Evolutionary conservation across 768 basidiomycete genomes (phyloP), one percentile per base, ranked within the genome.

Genomic region (Pulveroboletus sp.): DNA sequence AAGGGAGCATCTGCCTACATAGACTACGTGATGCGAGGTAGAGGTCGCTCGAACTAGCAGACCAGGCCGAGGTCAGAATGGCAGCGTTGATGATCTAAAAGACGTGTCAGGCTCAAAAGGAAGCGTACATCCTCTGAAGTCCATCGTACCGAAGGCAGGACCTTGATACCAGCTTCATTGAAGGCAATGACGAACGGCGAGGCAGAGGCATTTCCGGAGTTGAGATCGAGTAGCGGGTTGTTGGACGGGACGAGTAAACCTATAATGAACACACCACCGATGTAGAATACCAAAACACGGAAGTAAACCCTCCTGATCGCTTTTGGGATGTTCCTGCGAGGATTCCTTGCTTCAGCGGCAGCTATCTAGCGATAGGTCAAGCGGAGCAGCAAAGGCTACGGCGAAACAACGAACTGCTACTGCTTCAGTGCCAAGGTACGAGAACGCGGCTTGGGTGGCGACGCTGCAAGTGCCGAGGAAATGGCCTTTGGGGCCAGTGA

Each of bases 101-200:
- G 0, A 24, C 5, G 28, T 15, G 7, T 49, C 6, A 43, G 26
- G 33, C 21, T n/a, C 3, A 6, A 32, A 9, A n/a, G 4, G 7
- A 21, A 21, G 21, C 21, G 21, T 21, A 4, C 21, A 21, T 21
- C 21, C 1, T 10, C 43, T n/a, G 21, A 36, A 15, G 5, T 15
- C 1, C 10, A 18, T 53, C 71, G 17, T 51, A 73, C 76, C 36
- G 72, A 73, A 4, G 82, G 81, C 0, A 83, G 66, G n/a, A 68
- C 74, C 44, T 73, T 79, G 68, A 84, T 83, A 8, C 81, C 83
- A 6, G 82, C 79, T 24, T 61, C 56, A n/a, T 64, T 62, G 51
- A 76, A 76, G 7, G 80, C 82, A 40, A 83, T 80, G 51, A 83
- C 81, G 62, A 81, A 82, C 4, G 82, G 75, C 42, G 76, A 75